Evolutionary conservation across 2,329 filamentous ascomycete species (phyloP), one percentile per base, ranked within the genome.

Genomic region (Monilinia aucupariae): DNA sequence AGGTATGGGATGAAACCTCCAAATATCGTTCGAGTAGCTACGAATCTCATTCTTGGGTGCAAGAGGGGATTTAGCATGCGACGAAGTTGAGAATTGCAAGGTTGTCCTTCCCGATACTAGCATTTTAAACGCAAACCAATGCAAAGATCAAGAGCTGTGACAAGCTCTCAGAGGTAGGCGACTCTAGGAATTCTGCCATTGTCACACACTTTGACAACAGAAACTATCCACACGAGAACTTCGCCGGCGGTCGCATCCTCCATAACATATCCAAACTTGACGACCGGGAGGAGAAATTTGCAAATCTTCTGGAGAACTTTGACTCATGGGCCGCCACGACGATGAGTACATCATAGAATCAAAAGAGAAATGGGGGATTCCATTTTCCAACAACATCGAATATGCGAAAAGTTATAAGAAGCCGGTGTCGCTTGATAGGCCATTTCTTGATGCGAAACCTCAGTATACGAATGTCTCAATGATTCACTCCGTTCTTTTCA

Each of bases 201-300:
- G 76, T 81, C 12, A 80, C 80, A 7, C 15, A 22, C 8, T 55
- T 54, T 20, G 22, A 48, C 30, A 48, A 55, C 9, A 51, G 43
- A 54, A 41, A 22, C 8, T 58, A 51, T 17, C 47, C 4, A 3
- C 47, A 60, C 30, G 56, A 25, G 1, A n/a, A 51, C 6, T 60
- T 60, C 10, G 9, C 32, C 17, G 25, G 47, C 4, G 47, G 56
- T 20, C n/a, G 32, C n/a, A 32, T 51, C 15, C 6, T 27, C 22
- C 4, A 41, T 32, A 17, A 51, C 37, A 30, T 59, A 5, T 59
- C 34, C 5, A 51, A 17, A 8, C 17, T 60, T 22, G 47, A 60
- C 3, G n/a, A 6, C 17, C 56, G 43, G 9, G n/a, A 51, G 1
- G 17, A 43, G 17, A 47, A 25, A 27, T 51, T 22, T 10, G 12